These are phyloP conservation scores for Salmacisia buchloeana DNA, from an alignment of 1,284 basidiomycete genomes.

Conservation along the genomic window DNA sequence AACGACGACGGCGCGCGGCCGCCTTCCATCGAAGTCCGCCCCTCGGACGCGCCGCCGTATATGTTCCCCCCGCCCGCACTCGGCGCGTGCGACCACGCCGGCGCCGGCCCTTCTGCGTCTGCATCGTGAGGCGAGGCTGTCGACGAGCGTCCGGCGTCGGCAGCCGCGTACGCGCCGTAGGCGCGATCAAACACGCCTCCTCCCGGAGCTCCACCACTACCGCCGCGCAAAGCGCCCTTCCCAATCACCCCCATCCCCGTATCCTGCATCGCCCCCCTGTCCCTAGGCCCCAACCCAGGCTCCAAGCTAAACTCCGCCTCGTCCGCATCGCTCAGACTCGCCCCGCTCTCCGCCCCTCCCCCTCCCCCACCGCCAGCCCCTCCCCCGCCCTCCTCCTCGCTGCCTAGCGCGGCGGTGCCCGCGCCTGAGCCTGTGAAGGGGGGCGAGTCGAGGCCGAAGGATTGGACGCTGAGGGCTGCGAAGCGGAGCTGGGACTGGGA, in stretches of 20 bases:
- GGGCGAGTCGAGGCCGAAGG: constrained; percentile 48
- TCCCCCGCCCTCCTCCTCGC: constrained; percentile 11
- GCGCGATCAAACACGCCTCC: no score
- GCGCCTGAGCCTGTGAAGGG: constrained; percentile 49
- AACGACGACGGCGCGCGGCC: not conserved
- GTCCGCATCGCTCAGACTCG: constrained; percentile 16
- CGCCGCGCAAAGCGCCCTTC: no score
- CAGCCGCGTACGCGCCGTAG: no score
- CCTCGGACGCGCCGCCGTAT: not conserved
- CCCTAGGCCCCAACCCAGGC: not conserved
- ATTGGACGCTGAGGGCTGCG: constrained; percentile 42
- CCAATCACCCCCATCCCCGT: no score
- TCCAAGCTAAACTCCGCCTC: constrained; percentile 10
- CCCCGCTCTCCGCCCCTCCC: not conserved
- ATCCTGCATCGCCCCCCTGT: not conserved
- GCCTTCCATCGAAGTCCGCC: not conserved
- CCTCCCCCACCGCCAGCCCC: not conserved
- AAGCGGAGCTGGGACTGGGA: constrained; percentile 41
- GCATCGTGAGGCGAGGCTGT: not conserved
- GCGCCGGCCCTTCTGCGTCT: not conserved
- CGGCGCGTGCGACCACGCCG: not conserved
- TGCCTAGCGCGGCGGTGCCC: constrained; percentile 30
- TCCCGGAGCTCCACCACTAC: no score
- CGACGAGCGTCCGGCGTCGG: not conserved
- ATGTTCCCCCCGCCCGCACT: constrained; percentile 1